Evolutionary conservation across 192 early-diverging fungal genomes (phyloP).

Genomic region (Tieghemiomyces parasiticus): DNA sequence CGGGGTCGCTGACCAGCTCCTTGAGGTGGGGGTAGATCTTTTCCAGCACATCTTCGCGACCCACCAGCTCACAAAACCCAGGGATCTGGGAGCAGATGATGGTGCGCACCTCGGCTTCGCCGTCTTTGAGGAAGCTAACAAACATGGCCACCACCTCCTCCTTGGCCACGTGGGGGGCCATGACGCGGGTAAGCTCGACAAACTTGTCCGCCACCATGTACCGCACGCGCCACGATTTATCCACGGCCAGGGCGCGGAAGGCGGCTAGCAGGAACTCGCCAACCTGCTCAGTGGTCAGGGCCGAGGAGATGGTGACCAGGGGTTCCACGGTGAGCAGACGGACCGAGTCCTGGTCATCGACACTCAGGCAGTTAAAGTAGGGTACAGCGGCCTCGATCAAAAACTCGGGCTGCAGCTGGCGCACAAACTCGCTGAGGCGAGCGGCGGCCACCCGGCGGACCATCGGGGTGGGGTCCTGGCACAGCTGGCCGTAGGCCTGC

Average conservation of each 20-base stretch:
- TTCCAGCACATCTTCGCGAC: slow-evolving; percentile 59
- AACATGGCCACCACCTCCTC: slow-evolving; percentile 80
- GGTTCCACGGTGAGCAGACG: slow-evolving; percentile 87
- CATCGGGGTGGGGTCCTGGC: slow-evolving; percentile 95
- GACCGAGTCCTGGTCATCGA: slow-evolving; percentile 91
- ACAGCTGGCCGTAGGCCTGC: slow-evolving; percentile 62
- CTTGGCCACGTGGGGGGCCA: slow-evolving; percentile 30
- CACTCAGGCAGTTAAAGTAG: slow-evolving; percentile 70
- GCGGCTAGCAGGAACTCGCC: slow-evolving; percentile 32
- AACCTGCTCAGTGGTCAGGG: slow-evolving; percentile 63
- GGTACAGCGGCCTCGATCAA: slow-evolving; percentile 76
- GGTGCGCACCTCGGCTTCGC: slow-evolving; percentile 93
- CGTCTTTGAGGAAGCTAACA: slow-evolving; percentile 81
- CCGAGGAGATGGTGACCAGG: slow-evolving; percentile 73
- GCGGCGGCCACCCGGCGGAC: slow-evolving; percentile 88
- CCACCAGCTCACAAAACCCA: slow-evolving; percentile 59
- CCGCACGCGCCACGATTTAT: slow-evolving; percentile 96
- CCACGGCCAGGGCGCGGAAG: slow-evolving; percentile 63
- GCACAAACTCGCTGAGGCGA: slow-evolving; percentile 22
- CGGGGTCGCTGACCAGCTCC: slow-evolving; percentile 89
- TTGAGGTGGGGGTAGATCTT: slow-evolving; percentile 77
- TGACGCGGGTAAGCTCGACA: slow-evolving; percentile 53
- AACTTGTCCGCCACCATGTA: slow-evolving; percentile 99
- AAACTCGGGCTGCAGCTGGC: slow-evolving; percentile 33
- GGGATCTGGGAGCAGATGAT: slow-evolving; percentile 77